Base-by-base conservation (phyloP, 306 rosid species). In the Vicia sativa region DNA sequence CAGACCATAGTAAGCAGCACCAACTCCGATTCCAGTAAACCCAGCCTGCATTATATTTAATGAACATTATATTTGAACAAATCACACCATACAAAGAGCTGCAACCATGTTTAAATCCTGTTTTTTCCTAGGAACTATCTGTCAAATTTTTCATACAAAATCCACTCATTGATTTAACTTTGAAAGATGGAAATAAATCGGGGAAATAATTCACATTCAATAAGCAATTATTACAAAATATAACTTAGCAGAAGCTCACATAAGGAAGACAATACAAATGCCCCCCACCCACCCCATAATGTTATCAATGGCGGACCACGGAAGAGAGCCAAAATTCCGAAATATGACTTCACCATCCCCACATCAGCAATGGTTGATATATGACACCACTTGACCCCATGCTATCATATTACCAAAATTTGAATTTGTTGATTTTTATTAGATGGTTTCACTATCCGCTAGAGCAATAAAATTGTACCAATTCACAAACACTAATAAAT, bases 1-100 rank as follows among this genome's bases (percentile, higher is more conserved):
- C 68, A 90, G 92, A 73, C 99, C 99, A 78, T 90, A 76, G 86
- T 83, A 95, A 50, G 99, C 99, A 68, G 99, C 99, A 2, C 99
- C 99, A 74, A 95, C 99, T 82, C 97, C 99, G 50, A 95, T 90
- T 61, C 99, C 99, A 49, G 99, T 11, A 87, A 95, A 95, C 44
- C 99, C 99, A 79, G 99, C 99, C 98, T 93, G 90, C 81, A 81
- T 58, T 52, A 68, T 34, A 69, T 68, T 70, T 70, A 57, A 75
- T 55, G 48, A 63, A 79, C 12, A 73, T 52, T 21, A 52, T 12
- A 55, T 26, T 6, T 56, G 49, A 64, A 78, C 16, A 76, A 31
- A 62, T 41, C 0, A 72, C 38, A 4, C 72, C 41, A 74, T 44
- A 18, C 67, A 75, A 77, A 63, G 62, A 16, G 31, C 26, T 48